Base-by-base conservation (phyloP, 2,329 filamentous ascomycete species). In the Ceratocystis huliohia region DNA sequence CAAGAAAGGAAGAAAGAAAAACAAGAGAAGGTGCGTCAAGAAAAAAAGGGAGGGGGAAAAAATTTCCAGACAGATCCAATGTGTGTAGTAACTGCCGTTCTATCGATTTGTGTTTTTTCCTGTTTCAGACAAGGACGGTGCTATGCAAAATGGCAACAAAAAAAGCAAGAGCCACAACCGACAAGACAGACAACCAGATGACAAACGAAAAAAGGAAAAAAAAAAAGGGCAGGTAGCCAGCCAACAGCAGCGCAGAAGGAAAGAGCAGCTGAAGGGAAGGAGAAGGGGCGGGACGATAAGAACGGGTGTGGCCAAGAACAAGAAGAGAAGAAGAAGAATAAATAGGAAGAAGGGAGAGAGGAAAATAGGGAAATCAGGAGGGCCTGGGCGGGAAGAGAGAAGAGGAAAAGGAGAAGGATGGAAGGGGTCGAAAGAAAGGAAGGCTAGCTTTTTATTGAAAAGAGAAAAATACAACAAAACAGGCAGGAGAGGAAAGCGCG, bases 371-470 rank as follows among this genome's bases (percentile, higher is more conserved):
- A 30, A 25, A 46, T 37, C 33, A 67, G 63, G 68, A 63, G 69
- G 63, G 64, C 69, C 65, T 45, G 65, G 50, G 62, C 44, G 66
- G 63, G 61, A 57, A 33, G 65, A 53, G 65, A 57, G 33, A 45
- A 61, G 44, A 67, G 61, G 61, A 22, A 65, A 66, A 45, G 59
- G 67, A 67, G 56, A 62, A 64, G 44, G 45, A 48, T 15, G 20
- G 6, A 62, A 62, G 5, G 44, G 44, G 7, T n/a, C 20, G 17
- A 15, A 15, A 28, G 46, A 45, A 17, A 10, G 17, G 15, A 20
- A n/a, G 59, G 13, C 41, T n/a, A 8, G 5, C 5, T 6, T 15
- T 28, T 15, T 28, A 30, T 8, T 15, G 22, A 15, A 22, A 57
- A 57, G 8, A 17, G 10, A 30, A 57, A 22, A 28, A 57, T 37